Conservation (phyloP, 257 asterid genomes). For the Plantago elongata region DNA sequence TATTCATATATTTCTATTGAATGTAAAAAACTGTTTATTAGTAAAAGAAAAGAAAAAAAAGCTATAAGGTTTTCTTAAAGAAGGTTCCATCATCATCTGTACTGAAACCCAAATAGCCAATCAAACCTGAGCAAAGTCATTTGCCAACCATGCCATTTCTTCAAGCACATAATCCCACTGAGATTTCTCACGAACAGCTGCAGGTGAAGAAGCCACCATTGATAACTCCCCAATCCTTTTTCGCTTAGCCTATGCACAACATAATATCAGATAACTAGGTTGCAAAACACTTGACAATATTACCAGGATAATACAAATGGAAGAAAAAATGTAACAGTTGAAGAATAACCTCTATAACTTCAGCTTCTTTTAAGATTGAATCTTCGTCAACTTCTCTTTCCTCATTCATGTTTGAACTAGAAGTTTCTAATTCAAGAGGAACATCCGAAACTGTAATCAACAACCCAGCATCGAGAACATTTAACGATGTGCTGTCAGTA, state of each 20-base stretch:
- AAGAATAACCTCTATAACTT: constrained; percentile 63
- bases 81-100: not conserved
- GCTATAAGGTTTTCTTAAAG: not conserved
- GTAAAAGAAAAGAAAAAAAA: not conserved
- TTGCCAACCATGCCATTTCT: constrained; percentile 98
- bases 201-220: constrained; percentile 32
- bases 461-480: constrained; percentile 32
- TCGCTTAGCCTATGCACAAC: constrained; percentile 72
- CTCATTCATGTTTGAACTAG: constrained; percentile 30
- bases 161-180: constrained; percentile 93
- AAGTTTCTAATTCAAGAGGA: constrained; percentile 34
- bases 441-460: constrained; percentile 29
- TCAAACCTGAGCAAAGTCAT: constrained; percentile 96
- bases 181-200: constrained; percentile 42
- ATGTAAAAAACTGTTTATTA: not conserved
- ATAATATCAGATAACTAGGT: constrained; percentile 37
- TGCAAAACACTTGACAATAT: constrained; percentile 21
- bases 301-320: constrained; percentile 20
- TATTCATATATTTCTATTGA: not conserved
- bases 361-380: constrained; percentile 79
- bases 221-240: constrained; percentile 70
- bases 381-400: constrained; percentile 60
- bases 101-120: constrained; percentile 13
- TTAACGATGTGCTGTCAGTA: constrained; percentile 27
- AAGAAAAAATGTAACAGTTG: constrained; percentile 21